A percentile compares a stretch with the other conserved stretches of the same genome.
phyloP scores from a whole-genome alignment of 352 stramenopile genomes.

The Phytophthora lateralis region DNA sequence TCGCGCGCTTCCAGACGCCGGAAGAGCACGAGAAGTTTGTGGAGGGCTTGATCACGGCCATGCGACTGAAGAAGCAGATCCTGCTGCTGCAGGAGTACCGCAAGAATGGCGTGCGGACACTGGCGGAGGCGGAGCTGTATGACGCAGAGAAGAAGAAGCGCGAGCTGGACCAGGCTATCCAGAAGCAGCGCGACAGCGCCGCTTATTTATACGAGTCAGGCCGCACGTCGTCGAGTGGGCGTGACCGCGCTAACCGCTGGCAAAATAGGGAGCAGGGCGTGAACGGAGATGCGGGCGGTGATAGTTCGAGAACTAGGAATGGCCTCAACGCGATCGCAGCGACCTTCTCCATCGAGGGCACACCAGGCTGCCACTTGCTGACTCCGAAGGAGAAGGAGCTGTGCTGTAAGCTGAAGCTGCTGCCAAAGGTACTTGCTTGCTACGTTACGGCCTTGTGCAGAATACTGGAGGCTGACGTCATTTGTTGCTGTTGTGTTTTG shows the following conservation, averaged over 20 bases:
- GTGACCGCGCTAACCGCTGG: slow-evolving; percentile 77
- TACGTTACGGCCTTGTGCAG: not conserved
- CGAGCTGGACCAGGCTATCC: slow-evolving; percentile 90
- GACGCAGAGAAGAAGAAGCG: slow-evolving; percentile 95
- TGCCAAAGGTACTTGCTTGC: slow-evolving; percentile 74
- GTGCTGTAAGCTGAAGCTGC: slow-evolving; percentile 89
- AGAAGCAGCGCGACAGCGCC: slow-evolving; percentile 87
- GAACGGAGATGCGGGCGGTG: slow-evolving; percentile 28
- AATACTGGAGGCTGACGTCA: slow-evolving; percentile 5
- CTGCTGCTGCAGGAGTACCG: slow-evolving; percentile 96
- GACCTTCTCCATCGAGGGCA: slow-evolving; percentile 80
- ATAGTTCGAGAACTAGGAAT: slow-evolving; percentile 40
- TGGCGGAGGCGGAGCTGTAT: slow-evolving; percentile 95
- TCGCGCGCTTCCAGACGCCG: slow-evolving; percentile 94
- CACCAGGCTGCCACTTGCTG: slow-evolving; percentile 87
- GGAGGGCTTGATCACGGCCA: slow-evolving; percentile 88
- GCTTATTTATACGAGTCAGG: slow-evolving; percentile 88
- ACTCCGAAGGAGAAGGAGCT: slow-evolving; percentile 91
- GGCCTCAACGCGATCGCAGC: slow-evolving; percentile 39
- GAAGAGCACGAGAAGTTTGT: slow-evolving; percentile 95
- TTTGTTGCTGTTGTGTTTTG: slow-evolving; percentile 11
- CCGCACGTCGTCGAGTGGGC: slow-evolving; percentile 50
- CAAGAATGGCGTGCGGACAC: slow-evolving; percentile 92
- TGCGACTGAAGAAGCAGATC: slow-evolving; percentile 96
- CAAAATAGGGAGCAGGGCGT: slow-evolving; percentile 59